Percentiles rank a stretch among this genome's conserved stretches.
Evolutionary conservation across 495 filamentous ascomycete species (phyloP).

Genomic region (Daldinia loculata): DNA sequence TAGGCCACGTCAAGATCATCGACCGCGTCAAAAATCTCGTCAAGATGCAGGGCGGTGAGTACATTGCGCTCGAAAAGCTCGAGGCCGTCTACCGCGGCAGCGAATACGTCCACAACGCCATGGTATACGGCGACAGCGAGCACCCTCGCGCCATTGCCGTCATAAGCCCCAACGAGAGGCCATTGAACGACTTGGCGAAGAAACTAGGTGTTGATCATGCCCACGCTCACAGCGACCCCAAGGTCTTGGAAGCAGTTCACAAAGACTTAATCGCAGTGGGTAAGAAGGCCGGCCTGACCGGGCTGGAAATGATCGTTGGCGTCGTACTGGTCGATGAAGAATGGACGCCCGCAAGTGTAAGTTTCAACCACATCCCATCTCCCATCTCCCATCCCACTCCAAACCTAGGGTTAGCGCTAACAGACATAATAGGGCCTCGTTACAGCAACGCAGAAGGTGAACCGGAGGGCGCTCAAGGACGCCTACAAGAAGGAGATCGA

Average conservation of each 20-base stretch:
- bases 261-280: slow-evolving; percentile 63
- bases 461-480: slow-evolving; percentile 61
- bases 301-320: slow-evolving; percentile 66
- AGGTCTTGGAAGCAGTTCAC: slow-evolving; percentile 60
- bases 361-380: slow-evolving; percentile 35
- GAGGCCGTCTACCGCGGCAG: slow-evolving; percentile 69
- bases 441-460: slow-evolving; percentile 71
- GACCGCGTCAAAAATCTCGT: slow-evolving; percentile 90
- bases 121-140: slow-evolving; percentile 64
- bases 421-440: slow-evolving; percentile 58
- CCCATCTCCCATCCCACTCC: background rate
- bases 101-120: slow-evolving; percentile 64
- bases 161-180: slow-evolving; percentile 64
- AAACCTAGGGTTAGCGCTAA: slow-evolving; percentile 37
- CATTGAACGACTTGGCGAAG: slow-evolving; percentile 59
- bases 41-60: slow-evolving; percentile 72
- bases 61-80: slow-evolving; percentile 72
- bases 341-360: slow-evolving; percentile 71
- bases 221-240: slow-evolving; percentile 54
- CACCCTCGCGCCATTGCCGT: slow-evolving; percentile 65
- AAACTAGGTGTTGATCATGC: slow-evolving; percentile 60
- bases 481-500: slow-evolving; percentile 66
- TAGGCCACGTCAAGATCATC: slow-evolving; percentile 84
- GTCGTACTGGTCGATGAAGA: slow-evolving; percentile 70
- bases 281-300: slow-evolving; percentile 59